Conservation (phyloP, 148 eudicot genomes). For the Camellia lanceoleosa region DNA sequence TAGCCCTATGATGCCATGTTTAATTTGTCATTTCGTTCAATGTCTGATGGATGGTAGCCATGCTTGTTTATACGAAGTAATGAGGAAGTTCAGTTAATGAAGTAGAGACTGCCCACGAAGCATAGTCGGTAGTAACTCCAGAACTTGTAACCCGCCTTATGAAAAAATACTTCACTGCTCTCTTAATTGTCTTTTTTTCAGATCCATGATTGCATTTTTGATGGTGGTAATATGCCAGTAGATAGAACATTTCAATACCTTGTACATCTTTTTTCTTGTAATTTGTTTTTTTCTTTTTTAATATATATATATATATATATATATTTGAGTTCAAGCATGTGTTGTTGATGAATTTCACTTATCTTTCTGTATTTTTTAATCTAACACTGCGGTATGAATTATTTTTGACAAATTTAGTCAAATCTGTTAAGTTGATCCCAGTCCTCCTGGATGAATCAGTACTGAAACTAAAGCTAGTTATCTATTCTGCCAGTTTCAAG, state of each 20-base stretch:
- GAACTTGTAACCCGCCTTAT: too few relatives aligned
- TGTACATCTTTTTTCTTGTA: background rate
- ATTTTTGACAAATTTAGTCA: conserved; percentile 1
- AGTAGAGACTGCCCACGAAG: background rate
- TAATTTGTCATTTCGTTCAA: background rate
- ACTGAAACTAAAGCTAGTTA: conserved; percentile 10
- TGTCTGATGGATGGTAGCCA: background rate
- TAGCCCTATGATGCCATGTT: background rate
- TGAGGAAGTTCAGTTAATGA: background rate
- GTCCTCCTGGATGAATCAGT: background rate
- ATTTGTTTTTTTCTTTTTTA: background rate
- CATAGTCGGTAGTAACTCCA: background rate
- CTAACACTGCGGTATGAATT: background rate
- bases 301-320: too few relatives aligned
- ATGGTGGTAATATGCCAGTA: background rate
- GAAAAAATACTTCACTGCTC: too few relatives aligned
- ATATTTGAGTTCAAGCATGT: background rate
- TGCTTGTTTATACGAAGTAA: background rate
- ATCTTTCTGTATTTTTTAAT: background rate
- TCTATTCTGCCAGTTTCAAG: background rate
- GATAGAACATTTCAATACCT: background rate
- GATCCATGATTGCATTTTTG: background rate
- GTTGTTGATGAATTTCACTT: background rate
- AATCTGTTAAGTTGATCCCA: background rate
- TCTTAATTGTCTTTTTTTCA: background rate